phyloP scores from a whole-genome alignment of 257 asterid genomes.

The Parsonsia alboflavescens region DNA sequence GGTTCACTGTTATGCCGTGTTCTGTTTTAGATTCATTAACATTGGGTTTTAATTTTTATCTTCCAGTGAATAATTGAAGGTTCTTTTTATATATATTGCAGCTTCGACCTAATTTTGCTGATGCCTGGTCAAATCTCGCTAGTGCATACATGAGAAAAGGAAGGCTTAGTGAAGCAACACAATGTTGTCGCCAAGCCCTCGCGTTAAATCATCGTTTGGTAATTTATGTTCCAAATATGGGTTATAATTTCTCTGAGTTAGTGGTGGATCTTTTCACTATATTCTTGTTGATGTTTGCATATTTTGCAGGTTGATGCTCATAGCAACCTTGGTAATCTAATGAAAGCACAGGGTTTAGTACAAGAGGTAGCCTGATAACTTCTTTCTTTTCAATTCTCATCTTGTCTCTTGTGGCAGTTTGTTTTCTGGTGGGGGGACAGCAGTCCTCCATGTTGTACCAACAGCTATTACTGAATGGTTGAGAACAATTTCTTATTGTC shows the following conservation, averaged over 20 bases:
- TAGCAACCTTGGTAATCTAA: slow-evolving; percentile 94
- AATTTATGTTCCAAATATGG: slow-evolving; percentile 9
- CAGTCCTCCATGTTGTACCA: background rate
- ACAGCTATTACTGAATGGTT: background rate
- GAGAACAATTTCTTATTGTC: background rate
- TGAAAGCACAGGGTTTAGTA: slow-evolving; percentile 95
- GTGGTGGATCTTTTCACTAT: slow-evolving; percentile 7
- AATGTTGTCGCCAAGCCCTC: slow-evolving; percentile 99
- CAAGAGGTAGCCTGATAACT: slow-evolving; percentile 59
- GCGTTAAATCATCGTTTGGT: slow-evolving; percentile 87
- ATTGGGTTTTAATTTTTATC: background rate
- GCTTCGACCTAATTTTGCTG: slow-evolving; percentile 99
- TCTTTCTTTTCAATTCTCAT: background rate
- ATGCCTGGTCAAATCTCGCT: slow-evolving; percentile 98
- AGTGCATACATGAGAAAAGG: slow-evolving; percentile 98
- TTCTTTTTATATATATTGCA: slow-evolving; percentile 33
- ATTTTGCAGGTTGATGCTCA: slow-evolving; percentile 92
- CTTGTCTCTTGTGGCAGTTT: background rate
- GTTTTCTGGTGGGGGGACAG: background rate
- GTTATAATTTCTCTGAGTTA: background rate
- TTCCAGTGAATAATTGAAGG: background rate
- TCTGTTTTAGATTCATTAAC: background rate
- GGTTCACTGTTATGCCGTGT: background rate
- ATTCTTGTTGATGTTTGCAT: slow-evolving; percentile 14
- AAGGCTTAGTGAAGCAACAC: slow-evolving; percentile 90